phyloP scores from a whole-genome alignment of 2,329 filamentous ascomycete species.

The Sporothrix sp. region DNA sequence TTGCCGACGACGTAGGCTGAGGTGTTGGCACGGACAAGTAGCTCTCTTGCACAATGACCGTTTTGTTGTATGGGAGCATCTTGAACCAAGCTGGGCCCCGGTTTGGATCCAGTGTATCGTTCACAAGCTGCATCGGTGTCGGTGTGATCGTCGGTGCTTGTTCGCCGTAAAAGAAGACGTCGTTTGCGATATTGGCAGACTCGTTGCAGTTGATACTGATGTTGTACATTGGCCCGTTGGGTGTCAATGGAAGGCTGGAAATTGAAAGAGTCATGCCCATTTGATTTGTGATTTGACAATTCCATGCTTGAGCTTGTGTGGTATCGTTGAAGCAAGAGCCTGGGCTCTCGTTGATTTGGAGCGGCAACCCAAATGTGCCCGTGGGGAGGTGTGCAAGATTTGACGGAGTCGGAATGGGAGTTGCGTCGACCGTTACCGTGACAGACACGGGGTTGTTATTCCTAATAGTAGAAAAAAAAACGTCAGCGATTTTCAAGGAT shows the following conservation, averaged over 20 bases:
- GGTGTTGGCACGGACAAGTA: slow-evolving; percentile 23
- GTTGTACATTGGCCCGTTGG: slow-evolving; percentile 29
- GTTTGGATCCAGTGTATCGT: slow-evolving; percentile 37
- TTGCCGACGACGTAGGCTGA: slow-evolving; percentile 3
- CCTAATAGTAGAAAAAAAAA: not conserved
- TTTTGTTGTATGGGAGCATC: slow-evolving; percentile 45
- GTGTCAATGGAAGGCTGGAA: slow-evolving; percentile 21
- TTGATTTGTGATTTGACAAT: slow-evolving; percentile 45
- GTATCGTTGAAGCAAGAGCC: slow-evolving; percentile 48
- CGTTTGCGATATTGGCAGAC: slow-evolving; percentile 24
- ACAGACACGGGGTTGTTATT: slow-evolving; percentile 17
- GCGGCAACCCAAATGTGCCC: slow-evolving; percentile 47
- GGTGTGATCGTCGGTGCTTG: slow-evolving; percentile 39
- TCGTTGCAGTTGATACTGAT: slow-evolving; percentile 31
- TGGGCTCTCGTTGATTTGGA: slow-evolving; percentile 39
- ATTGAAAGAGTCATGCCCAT: slow-evolving; percentile 32
- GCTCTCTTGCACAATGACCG: slow-evolving; percentile 40
- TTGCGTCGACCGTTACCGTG: slow-evolving; percentile 38
- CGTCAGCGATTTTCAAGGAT: not conserved
- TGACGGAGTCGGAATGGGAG: slow-evolving; percentile 41
- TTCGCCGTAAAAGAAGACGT: slow-evolving; percentile 42
- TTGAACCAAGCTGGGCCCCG: slow-evolving; percentile 46
- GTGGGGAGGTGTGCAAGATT: slow-evolving; percentile 43
- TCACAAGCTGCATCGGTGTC: slow-evolving; percentile 37
- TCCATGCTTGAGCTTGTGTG: slow-evolving; percentile 50